Conservation (phyloP, 2,329 filamentous ascomycete species). For the Aspergillus transmontanensis region DNA sequence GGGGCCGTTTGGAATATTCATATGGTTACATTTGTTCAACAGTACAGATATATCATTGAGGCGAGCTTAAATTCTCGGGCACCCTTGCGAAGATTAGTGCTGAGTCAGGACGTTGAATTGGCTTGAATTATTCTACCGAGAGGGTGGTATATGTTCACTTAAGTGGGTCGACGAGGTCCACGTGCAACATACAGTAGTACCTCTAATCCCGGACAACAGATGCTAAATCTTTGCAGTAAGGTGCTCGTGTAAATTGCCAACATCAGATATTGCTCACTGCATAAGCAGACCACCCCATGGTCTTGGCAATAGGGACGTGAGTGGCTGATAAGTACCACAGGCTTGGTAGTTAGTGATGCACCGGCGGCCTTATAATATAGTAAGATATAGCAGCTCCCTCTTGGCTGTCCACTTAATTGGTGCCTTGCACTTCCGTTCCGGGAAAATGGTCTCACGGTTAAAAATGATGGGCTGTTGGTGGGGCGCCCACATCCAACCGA, state of each 20-base stretch:
- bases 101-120: neutral
- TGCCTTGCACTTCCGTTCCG: neutral
- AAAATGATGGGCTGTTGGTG: neutral
- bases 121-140: neutral
- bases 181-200: neutral
- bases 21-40: neutral
- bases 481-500: neutral
- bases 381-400: neutral
- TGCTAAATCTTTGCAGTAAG: neutral
- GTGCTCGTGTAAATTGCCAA: neutral
- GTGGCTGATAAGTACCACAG: neutral
- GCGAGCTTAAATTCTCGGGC: neutral
- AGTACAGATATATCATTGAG: neutral
- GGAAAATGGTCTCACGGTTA: neutral
- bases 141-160: neutral
- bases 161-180: neutral
- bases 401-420: neutral
- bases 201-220: neutral
- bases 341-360: neutral
- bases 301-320: neutral
- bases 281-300: neutral
- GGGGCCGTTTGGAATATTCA: neutral
- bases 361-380: neutral
- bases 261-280: neutral
- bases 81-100: neutral